Evolutionary conservation across 805 yeast species (phyloP).

Genomic region (Ogataea zsoltii): DNA sequence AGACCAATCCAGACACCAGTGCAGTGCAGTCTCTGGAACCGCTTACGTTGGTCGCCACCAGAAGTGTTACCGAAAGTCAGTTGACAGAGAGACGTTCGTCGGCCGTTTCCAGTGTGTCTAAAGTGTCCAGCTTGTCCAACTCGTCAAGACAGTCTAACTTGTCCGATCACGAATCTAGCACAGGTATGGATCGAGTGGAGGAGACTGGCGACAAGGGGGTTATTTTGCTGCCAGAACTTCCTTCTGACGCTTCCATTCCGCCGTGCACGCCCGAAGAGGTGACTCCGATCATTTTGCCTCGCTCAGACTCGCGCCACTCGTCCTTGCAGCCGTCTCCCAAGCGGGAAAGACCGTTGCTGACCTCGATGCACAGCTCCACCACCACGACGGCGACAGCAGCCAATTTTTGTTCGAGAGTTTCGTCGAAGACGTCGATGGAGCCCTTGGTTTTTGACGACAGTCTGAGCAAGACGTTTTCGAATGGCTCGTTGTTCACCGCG

Average conservation of each 20-base stretch:
- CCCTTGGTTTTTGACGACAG: conserved; percentile 10
- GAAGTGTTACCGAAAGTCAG: neutral
- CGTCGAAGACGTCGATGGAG: conserved; percentile 2
- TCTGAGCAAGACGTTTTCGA: conserved; percentile 11
- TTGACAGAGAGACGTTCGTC: too few species aligned
- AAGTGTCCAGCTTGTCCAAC: too few species aligned
- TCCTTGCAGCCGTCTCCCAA: neutral
- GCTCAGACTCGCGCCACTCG: conserved; percentile 7
- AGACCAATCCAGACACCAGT: neutral
- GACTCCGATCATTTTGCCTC: conserved; percentile 27
- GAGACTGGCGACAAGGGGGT: too few species aligned
- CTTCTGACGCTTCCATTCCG: conserved; percentile 28
- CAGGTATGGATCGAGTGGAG: too few species aligned
- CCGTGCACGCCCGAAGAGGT: conserved; percentile 32
- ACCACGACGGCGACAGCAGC: conserved; percentile 18
- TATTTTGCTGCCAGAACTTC: conserved; percentile 29
- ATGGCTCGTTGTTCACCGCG: conserved; percentile 7
- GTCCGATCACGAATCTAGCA: too few species aligned
- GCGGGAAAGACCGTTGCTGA: conserved; percentile 11
- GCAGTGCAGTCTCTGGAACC: neutral
- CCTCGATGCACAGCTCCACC: conserved; percentile 17
- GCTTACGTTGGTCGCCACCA: neutral
- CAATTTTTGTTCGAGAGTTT: neutral
- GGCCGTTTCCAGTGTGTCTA: too few species aligned
- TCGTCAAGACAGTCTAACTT: too few species aligned